Evolutionary conservation across 805 yeast genomes (phyloP).

Genomic region (Dipodascopsis uninucleata): DNA sequence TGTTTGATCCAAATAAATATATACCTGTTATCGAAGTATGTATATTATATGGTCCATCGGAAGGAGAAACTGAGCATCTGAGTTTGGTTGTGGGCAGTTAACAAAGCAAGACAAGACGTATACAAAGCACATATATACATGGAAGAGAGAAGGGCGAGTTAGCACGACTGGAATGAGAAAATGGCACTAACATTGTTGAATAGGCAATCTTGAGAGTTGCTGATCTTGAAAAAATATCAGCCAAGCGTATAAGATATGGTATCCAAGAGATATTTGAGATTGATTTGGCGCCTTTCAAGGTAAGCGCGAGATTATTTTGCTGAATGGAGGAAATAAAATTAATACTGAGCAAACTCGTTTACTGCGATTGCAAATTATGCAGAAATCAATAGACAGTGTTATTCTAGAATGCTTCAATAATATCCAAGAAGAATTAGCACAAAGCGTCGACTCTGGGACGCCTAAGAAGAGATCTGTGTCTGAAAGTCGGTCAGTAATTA

Average conservation of each 20-base stretch:
- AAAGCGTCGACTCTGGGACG: slow-evolving; percentile 25
- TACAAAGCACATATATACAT: no score
- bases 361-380: slow-evolving; percentile 21
- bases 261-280: slow-evolving; percentile 63
- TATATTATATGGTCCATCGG: slow-evolving; percentile 7
- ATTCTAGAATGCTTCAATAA: slow-evolving; percentile 57
- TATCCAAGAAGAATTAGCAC: slow-evolving; percentile 42
- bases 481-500: slow-evolving; percentile 7
- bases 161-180: no score
- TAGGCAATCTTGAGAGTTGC: slow-evolving; percentile 71
- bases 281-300: slow-evolving; percentile 47
- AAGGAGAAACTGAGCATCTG: no score
- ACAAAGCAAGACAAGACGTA: no score
- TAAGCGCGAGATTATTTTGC: slow-evolving; percentile 1
- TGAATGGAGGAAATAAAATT: not conserved
- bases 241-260: slow-evolving; percentile 66
- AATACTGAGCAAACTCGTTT: not conserved
- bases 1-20: slow-evolving; percentile 40
- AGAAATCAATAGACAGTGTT: slow-evolving; percentile 56
- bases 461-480: slow-evolving; percentile 32
- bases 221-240: slow-evolving; percentile 65
- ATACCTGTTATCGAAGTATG: slow-evolving; percentile 64
- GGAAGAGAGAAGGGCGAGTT: no score
- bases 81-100: no score
- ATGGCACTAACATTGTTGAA: no score